Evolutionary conservation across 2,329 filamentous ascomycete species (phyloP).

Genomic region (Ascochyta viciae-villosae): DNA sequence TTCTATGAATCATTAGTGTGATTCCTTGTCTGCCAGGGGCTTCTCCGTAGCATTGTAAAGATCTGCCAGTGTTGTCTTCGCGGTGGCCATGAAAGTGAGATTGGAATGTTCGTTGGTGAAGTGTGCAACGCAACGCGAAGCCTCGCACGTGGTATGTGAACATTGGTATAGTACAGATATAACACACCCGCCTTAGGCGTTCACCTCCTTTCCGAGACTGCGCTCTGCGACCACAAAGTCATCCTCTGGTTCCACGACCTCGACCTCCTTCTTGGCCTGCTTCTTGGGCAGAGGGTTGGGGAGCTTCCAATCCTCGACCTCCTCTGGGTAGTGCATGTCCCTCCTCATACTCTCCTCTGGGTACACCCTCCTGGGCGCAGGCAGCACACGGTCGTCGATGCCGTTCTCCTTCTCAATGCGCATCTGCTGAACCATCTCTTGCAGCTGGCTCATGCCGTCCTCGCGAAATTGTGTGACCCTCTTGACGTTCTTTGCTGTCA

Average conservation of each 20-base stretch:
- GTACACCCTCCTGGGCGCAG: slow-evolving; percentile 42
- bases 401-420: slow-evolving; percentile 32
- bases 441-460: slow-evolving; percentile 71
- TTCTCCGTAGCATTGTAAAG: too few species aligned
- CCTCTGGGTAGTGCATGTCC: slow-evolving; percentile 40
- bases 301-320: slow-evolving; percentile 29
- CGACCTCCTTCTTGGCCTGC: slow-evolving; percentile 7
- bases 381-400: slow-evolving; percentile 36
- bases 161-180: slow-evolving; percentile 23
- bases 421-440: slow-evolving; percentile 61
- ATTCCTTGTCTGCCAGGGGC: too few species aligned
- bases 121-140: not conserved
- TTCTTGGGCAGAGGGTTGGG: slow-evolving; percentile 30
- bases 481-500: slow-evolving; percentile 78
- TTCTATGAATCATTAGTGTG: too few species aligned
- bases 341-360: slow-evolving; percentile 35
- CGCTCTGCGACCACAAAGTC: slow-evolving; percentile 14
- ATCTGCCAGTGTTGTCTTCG: not conserved
- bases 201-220: slow-evolving; percentile 14
- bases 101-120: not conserved
- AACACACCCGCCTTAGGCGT: slow-evolving; percentile 4
- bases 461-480: slow-evolving; percentile 83
- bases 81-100: not conserved
- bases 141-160: slow-evolving; percentile 12
- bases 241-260: slow-evolving; percentile 13